Percentiles rank a stretch among this genome's conserved stretches.
These are phyloP conservation scores for Tetraselmis striata DNA, from an alignment of 139 green algal genomes.

Conservation along the genomic window DNA sequence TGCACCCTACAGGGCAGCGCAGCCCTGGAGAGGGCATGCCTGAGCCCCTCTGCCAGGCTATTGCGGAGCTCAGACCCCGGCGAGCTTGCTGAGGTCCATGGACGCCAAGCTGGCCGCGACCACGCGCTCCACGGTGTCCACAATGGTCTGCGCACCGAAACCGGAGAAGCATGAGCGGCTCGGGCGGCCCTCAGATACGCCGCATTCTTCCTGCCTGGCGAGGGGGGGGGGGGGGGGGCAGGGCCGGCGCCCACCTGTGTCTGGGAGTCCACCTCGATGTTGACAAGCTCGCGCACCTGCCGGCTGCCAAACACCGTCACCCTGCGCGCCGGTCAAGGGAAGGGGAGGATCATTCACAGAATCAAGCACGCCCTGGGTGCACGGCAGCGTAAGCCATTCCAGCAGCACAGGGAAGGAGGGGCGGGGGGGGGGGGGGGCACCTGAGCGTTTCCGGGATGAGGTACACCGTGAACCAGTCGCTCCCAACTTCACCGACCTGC, in stretches of 20 bases:
- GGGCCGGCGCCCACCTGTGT: slow-evolving; percentile 73
- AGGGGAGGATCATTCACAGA: no score
- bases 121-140: slow-evolving; percentile 86
- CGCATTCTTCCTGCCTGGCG: no score
- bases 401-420: no score
- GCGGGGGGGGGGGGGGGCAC: no score
- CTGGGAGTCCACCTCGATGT: slow-evolving; percentile 87
- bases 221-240: no score
- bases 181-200: no score
- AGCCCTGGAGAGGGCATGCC: background rate
- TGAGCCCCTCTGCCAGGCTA: background rate
- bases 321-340: no score
- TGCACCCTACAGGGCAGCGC: background rate
- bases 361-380: no score
- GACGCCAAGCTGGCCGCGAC: slow-evolving; percentile 27
- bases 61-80: background rate
- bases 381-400: no score
- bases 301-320: slow-evolving; percentile 70
- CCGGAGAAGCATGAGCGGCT: no score
- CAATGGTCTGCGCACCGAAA: slow-evolving; percentile 76
- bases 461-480: slow-evolving; percentile 76
- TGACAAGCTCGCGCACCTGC: slow-evolving; percentile 60
- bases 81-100: background rate
- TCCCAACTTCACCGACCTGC: slow-evolving; percentile 41
- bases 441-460: slow-evolving; percentile 91